Evolutionary conservation across 192 early-diverging fungal species (phyloP), one percentile per base, ranked within the genome.

Genomic region (Diversispora eburnea): DNA sequence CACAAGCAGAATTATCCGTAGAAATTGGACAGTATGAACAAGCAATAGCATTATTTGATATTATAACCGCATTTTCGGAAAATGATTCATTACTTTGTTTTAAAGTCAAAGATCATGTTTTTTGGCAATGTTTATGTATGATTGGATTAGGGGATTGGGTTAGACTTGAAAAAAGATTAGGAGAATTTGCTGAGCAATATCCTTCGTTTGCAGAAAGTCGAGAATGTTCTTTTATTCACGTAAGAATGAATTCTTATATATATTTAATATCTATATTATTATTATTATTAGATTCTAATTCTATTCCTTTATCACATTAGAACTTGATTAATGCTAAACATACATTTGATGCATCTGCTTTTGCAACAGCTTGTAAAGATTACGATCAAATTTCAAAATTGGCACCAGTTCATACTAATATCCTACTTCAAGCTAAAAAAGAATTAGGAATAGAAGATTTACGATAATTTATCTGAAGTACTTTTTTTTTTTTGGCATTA

Each of bases 141-240:
- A 63, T 63, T 33, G 60, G 22, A 19, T 52, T 73, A 19, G 59
- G n/a, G 42, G 71, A 73, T 48, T 73, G 71, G 71, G 48, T 73
- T 61, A 63, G 71, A 5, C 59, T 73, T 19, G 71, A 73, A n/a
- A 73, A 62, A 51, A 10, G 15, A 42, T n/a, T 52, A 3, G 22
- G 6, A 10, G 22, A 73, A 25, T 52, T 13, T 48, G 10, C 9
- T 41, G 55, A 61, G 39, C 13, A 19, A 41, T 73, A 73, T 73
- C 71, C 71, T 12, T 46, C n/a, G 9, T 73, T 73, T 73, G 60
- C 60, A 1, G 71, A 73, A 52, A 73, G 71, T 62, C 46, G 71
- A 49, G 71, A 73, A 73, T 73, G 55, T 60, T 8, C 13, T 6
- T 73, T 73, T 41, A 63, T 63, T 13, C 51, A 62, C 2, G 70